Evolutionary conservation across 371 early-diverging fungal species (phyloP).

Genomic region (Catenaria anguillulae): DNA sequence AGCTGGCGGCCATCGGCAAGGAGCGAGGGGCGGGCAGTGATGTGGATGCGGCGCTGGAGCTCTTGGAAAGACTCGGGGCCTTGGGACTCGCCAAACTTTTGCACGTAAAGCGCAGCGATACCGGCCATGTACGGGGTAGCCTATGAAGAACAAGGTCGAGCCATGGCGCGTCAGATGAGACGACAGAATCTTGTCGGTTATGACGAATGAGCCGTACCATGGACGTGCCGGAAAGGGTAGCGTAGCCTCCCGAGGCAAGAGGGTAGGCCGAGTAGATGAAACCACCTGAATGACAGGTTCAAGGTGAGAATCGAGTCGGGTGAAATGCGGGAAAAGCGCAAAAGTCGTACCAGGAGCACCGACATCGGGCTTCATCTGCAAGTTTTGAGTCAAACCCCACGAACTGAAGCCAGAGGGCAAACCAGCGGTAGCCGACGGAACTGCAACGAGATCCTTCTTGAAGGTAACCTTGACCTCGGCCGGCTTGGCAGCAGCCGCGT

Average conservation of each 20-base stretch:
- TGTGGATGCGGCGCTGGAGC: conserved; percentile 12
- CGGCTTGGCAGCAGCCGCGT: neutral
- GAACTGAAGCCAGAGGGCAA: conserved; percentile 38
- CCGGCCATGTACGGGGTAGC: conserved; percentile 61
- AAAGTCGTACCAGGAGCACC: too few relatives aligned
- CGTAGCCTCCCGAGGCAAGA: too few relatives aligned
- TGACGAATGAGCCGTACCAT: too few relatives aligned
- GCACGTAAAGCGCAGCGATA: conserved; percentile 40
- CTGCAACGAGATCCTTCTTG: neutral
- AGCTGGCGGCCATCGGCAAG: conserved; percentile 4
- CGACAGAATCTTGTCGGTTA: too few relatives aligned
- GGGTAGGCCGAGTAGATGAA: too few relatives aligned
- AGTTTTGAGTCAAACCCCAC: conserved; percentile 52
- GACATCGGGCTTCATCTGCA: conserved; percentile 46
- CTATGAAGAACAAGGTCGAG: conserved; percentile 20
- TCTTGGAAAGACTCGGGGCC: conserved; percentile 13
- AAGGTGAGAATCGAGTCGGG: too few relatives aligned
- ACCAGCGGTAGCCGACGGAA: conserved; percentile 26
- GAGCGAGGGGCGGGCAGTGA: conserved; percentile 20
- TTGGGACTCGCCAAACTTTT: conserved; percentile 17
- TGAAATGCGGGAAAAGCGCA: too few relatives aligned
- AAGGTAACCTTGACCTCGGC: neutral
- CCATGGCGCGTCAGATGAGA: conserved; percentile 38
- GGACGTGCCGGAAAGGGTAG: too few relatives aligned
- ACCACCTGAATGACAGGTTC: too few relatives aligned